phyloP scores from a whole-genome alignment of 345 rosid species.

The Toxicodendron radicans region DNA sequence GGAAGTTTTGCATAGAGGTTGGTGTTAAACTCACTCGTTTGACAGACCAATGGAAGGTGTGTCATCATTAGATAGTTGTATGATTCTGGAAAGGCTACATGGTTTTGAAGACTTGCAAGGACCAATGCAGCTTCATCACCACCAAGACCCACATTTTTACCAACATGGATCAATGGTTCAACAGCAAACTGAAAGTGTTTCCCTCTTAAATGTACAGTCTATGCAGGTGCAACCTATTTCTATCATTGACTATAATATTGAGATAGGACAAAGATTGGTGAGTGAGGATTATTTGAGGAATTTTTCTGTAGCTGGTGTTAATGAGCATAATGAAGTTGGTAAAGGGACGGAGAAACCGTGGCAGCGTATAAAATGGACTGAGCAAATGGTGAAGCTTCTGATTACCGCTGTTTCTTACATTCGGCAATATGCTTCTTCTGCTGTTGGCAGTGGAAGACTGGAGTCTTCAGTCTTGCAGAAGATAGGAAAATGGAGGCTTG shows the following conservation, averaged over 20 bases:
- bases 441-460: slow-evolving; percentile 4
- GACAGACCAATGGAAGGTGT: slow-evolving; percentile 14
- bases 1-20: neutral
- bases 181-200: slow-evolving; percentile 5
- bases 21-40: neutral
- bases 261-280: neutral
- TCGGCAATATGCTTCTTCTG: slow-evolving; percentile 17
- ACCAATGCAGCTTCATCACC: slow-evolving; percentile 13
- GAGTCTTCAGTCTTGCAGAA: slow-evolving; percentile 14
- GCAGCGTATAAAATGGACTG: slow-evolving; percentile 30
- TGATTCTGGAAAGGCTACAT: neutral
- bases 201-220: neutral
- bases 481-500: slow-evolving; percentile 33
- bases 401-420: slow-evolving; percentile 28
- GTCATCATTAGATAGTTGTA: neutral
- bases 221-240: slow-evolving; percentile 13
- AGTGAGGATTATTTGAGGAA: neutral
- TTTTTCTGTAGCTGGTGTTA: neutral
- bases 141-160: neutral
- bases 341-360: slow-evolving; percentile 1
- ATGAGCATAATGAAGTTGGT: slow-evolving; percentile 17
- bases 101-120: neutral
- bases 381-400: slow-evolving; percentile 27
- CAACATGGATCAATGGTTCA: slow-evolving; percentile 10
- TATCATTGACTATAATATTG: neutral